Evolutionary conservation across 2,329 filamentous ascomycete genomes (phyloP), one percentile per base, ranked within the genome.

Genomic region (Ceratocystis albifundus): DNA sequence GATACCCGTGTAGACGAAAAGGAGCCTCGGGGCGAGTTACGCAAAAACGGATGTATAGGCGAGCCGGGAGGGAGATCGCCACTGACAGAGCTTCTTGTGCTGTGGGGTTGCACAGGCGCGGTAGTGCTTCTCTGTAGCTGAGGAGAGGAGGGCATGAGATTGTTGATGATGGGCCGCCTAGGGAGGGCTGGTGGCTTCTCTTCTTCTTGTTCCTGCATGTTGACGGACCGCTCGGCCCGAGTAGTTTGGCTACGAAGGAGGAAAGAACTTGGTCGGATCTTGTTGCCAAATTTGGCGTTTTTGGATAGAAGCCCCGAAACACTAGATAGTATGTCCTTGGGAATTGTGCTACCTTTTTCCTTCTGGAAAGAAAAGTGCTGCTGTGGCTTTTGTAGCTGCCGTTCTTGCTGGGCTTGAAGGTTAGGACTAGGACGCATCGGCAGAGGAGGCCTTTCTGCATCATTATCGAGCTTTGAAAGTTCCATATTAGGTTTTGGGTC

Each of bases 91-190:
- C 20, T 50, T 17, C 30, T 20, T 44, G 48, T 28, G 55, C 48
- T 59, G 25, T 12, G 17, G 22, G 50, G 50, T 28, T 59, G n/a
- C 15, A 68, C 64, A 6, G 66, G 64, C 10, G 25, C 64, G 6
- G 66, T 68, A 41, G 59, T 50, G 64, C 66, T 68, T 61, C 66
- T 63, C 59, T 63, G 66, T 30, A 68, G 32, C 17, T 61, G 48
- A 20, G 50, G 59, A n/a, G 50, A 41, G 30, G 61, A 55, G 8
- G 36, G 15, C 4, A 20, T 50, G 1, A 41, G 55, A 7, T 59
- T 45, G 46, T 68, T 64, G 5, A 63, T 45, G 4, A 68, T 61
- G 3, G 66, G 66, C n/a, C 61, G 64, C 30, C 66, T 68, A 25
- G 64, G 66, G 28, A 64, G 53, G 30, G 41, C 28, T 2, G 62